phyloP scores from a whole-genome alignment of 495 filamentous ascomycete genomes.

The Margaritispora aquatica region DNA sequence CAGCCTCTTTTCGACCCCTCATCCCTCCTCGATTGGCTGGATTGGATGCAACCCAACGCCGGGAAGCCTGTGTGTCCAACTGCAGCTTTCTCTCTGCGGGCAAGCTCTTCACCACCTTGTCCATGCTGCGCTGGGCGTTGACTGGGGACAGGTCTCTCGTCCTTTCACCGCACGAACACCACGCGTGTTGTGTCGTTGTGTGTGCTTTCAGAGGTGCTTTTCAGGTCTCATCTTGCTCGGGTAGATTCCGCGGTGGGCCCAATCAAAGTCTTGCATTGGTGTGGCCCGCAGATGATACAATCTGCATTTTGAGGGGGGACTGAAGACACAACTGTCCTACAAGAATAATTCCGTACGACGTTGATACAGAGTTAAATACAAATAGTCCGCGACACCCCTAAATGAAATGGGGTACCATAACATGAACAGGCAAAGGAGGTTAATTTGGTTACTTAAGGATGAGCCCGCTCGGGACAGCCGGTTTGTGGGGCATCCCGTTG shows the following conservation, averaged over 20 bases:
- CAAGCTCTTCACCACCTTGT: too few relatives aligned
- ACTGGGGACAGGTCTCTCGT: too few relatives aligned
- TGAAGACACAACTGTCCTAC: too few relatives aligned
- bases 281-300: too few relatives aligned
- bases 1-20: not conserved
- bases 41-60: not conserved
- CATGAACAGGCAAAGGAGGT: not conserved
- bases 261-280: not conserved
- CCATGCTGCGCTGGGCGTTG: not conserved
- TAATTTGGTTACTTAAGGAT: too few relatives aligned
- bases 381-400: not conserved
- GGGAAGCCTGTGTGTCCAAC: conserved; percentile 12
- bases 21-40: conserved; percentile 4
- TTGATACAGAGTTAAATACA: too few relatives aligned
- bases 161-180: not conserved
- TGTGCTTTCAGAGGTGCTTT: too few relatives aligned
- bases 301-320: too few relatives aligned
- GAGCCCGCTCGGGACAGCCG: not conserved
- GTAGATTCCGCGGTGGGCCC: not conserved
- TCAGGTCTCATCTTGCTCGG: not conserved
- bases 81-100: too few relatives aligned
- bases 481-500: not conserved
- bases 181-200: not conserved
- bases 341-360: too few relatives aligned
- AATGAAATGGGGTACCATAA: too few relatives aligned